Base-by-base conservation (phyloP, 345 rosid genomes). In the Jatropha curcas region DNA sequence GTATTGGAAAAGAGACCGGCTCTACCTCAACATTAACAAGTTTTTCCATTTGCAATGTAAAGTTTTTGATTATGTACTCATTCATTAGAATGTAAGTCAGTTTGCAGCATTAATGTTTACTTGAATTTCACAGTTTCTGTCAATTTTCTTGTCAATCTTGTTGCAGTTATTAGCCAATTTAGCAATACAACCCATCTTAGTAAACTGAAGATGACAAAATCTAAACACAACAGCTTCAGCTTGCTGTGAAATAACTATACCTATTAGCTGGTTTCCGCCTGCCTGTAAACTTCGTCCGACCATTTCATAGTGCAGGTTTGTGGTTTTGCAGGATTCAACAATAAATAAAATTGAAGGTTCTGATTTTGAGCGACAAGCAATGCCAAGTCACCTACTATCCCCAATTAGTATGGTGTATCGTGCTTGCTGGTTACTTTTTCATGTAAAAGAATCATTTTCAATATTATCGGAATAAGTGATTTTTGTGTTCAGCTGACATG, bases 1-100 rank as follows among this genome's bases (percentile, higher is more conserved):
- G 73, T 76, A 75, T 67, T 93, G 86, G 99, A 93, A 87, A 93
- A 96, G 92, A 88, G 88, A 91, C 97, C 95, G 56, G 81, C 78
- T 71, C 80, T 91, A 77, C 96, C 93, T 65, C 97, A 87, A 70
- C 98, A 84, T 82, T 95, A 76, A 79, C 82, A 63, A 55, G 68
- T 72, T 70, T 82, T 85, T 79, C 68, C 27, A 71, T 78, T 79
- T 81, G 57, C 82, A 77, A 35, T 89, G 97, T 90, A 88, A 92
- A 92, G 85, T 78, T 75, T 41, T 70, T 65, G 51, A 69, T 41
- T 35, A 56, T 78, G 79, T 55, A 62, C 74, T 67, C 82, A 81
- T 70, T 81, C 75, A 74, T 68, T 76, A 82, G 84, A 77, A 70
- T 16, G 73, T 52, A 30, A 66, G 72, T 74, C 69, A 66, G 74